phyloP scores from a whole-genome alignment of 1,284 basidiomycete species.

The Ceratobasidium sp. region DNA sequence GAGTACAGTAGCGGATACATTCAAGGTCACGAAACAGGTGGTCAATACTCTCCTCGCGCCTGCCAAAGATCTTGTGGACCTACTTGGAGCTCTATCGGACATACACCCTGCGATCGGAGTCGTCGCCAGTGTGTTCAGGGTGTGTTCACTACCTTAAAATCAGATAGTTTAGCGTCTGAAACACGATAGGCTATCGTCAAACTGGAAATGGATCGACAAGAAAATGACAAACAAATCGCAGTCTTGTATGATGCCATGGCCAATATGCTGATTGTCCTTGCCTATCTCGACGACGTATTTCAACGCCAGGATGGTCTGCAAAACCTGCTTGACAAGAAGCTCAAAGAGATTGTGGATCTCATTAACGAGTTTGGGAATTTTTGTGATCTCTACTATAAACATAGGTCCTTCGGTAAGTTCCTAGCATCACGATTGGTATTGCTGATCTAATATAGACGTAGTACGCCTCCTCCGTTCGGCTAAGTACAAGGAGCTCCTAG shows the following conservation, averaged over 20 bases:
- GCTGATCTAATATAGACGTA: background rate
- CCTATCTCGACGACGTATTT: constrained; percentile 12
- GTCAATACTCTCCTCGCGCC: background rate
- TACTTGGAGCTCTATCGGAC: constrained; percentile 16
- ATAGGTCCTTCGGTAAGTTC: constrained; percentile 9
- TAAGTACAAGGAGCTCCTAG: constrained; percentile 13
- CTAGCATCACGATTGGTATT: background rate
- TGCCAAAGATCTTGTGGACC: constrained; percentile 18
- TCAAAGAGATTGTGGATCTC: background rate
- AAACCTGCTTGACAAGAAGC: background rate
- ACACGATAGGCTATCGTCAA: background rate
- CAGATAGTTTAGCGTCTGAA: background rate
- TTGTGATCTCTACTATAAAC: constrained; percentile 23
- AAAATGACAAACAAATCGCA: constrained; percentile 18
- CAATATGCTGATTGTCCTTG: constrained; percentile 23
- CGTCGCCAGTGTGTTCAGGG: constrained; percentile 10
- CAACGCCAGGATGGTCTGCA: constrained; percentile 2
- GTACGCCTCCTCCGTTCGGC: constrained; percentile 18
- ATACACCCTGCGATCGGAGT: constrained; percentile 5
- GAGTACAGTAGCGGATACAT: background rate
- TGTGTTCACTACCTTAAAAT: background rate
- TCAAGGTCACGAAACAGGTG: constrained; percentile 16
- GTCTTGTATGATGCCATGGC: constrained; percentile 14
- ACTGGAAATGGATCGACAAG: constrained; percentile 21
- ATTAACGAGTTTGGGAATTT: constrained; percentile 27